Evolutionary conservation across 805 yeast genomes (phyloP), one percentile per base, ranked within the genome.

Genomic region (Ogataea nonfermentans): DNA sequence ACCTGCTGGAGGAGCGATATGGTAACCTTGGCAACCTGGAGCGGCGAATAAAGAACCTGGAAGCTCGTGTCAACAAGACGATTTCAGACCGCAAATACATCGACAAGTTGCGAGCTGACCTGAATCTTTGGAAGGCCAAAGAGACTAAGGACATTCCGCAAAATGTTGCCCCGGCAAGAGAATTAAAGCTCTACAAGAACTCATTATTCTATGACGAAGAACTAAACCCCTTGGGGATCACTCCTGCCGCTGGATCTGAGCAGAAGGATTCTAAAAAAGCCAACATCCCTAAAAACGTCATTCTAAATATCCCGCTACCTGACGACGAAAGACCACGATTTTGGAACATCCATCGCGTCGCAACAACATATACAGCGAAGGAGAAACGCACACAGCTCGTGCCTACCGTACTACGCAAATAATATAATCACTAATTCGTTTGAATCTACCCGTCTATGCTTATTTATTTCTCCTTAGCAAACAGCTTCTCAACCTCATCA

Each of bases 401-500:
- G 4, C 61, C 61, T 3, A 40, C 53, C 3, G 46, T 46, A 12
- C 30, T 53, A 16, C 31, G 41, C 15, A 26, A 27, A 22, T 30
- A 22, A n/a, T 19, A 6, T 19, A 19, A 19, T 19, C 22, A 19
- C 5, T 19, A 19, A 19, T 19, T 19, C 22, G 22, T 19, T 8
- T 19, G 22, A 36, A 17, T 14, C n/a, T 24, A 14, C 23, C 12
- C 11, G 22, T 23, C 24, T 32, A 32, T 20, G 24, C 29, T 24
- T 31, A 32, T 27, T 30, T 39, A 47, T 41, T 47, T 46, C 51
- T 63, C 62, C 55, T 62, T 62, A 40, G 67, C 64, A 56, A 88
- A 88, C 66, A 84, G 70, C 68, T 78, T 83, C 79, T 93, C 99
- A 58, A 91, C 76, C 61, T 93, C 98, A 59, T 85, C 75, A 56